phyloP scores from a whole-genome alignment of 176 grass and related monocot genomes.

The Oryza glumipatula region DNA sequence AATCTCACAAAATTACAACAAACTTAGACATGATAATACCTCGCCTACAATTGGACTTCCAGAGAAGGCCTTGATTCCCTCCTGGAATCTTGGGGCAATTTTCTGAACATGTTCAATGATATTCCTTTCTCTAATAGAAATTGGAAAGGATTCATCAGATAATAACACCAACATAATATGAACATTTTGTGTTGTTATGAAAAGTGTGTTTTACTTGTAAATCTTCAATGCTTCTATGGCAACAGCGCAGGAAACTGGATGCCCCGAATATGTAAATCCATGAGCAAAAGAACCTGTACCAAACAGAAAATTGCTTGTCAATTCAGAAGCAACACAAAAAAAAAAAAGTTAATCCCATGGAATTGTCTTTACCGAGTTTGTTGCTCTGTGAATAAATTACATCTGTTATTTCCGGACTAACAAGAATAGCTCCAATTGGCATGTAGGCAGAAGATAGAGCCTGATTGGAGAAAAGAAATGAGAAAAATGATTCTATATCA shows the following conservation, averaged over 20 bases:
- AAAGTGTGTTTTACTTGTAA: slow-evolving; percentile 56
- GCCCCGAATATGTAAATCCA: slow-evolving; percentile 95
- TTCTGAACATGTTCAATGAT: slow-evolving; percentile 63
- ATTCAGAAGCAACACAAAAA: slow-evolving; percentile 31
- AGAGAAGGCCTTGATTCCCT: slow-evolving; percentile 84
- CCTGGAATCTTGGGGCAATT: slow-evolving; percentile 74
- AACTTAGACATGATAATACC: slow-evolving; percentile 43
- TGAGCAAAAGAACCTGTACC: slow-evolving; percentile 85
- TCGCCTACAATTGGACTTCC: slow-evolving; percentile 84
- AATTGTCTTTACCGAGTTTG: slow-evolving; percentile 73
- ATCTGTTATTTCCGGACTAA: slow-evolving; percentile 87
- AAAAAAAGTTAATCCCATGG: background rate
- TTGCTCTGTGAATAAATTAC: slow-evolving; percentile 95
- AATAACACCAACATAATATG: background rate
- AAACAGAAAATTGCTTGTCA: slow-evolving; percentile 9
- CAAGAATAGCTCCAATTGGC: slow-evolving; percentile 86
- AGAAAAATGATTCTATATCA: background rate
- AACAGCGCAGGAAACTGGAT: slow-evolving; percentile 86
- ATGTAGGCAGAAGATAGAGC: slow-evolving; percentile 96
- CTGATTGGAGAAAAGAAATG: slow-evolving; percentile 40
- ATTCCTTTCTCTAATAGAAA: slow-evolving; percentile 74
- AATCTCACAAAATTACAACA: background rate
- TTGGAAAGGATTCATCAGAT: slow-evolving; percentile 28
- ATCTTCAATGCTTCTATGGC: slow-evolving; percentile 92
- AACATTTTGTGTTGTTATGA: background rate